phyloP scores from a whole-genome alignment of 352 stramenopile species.

The Pythium oligandrum region DNA sequence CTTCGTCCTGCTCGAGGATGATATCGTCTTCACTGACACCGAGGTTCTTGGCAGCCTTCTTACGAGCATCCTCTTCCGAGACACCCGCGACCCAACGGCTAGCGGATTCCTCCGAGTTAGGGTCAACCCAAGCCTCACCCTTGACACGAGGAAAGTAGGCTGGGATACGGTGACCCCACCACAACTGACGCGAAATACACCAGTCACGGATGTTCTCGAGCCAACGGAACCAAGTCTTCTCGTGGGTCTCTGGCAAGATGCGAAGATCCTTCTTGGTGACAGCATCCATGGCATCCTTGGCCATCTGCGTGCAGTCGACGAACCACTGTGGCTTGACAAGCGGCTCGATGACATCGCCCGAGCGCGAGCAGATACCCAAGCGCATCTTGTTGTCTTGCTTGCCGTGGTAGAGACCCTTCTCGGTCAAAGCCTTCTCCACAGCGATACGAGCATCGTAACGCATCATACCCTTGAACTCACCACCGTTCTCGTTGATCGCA shows the following conservation, averaged over 20 bases:
- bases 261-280: constrained; percentile 80
- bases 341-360: constrained; percentile 98
- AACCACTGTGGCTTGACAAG: constrained; percentile 99
- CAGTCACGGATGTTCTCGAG: constrained; percentile 99
- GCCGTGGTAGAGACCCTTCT: constrained; percentile 93
- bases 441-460: constrained; percentile 87
- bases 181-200: constrained; percentile 99
- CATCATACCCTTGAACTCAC: constrained; percentile 82
- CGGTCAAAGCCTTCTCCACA: constrained; percentile 90
- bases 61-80: constrained; percentile 83
- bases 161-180: constrained; percentile 99
- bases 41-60: constrained; percentile 80
- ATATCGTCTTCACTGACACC: constrained; percentile 57
- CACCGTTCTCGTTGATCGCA: constrained; percentile 94
- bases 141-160: constrained; percentile 95
- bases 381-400: constrained; percentile 99
- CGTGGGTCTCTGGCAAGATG: constrained; percentile 80
- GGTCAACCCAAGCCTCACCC: constrained; percentile 69
- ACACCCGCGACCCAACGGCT: constrained; percentile 74
- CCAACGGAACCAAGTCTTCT: constrained; percentile 97
- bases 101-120: constrained; percentile 53
- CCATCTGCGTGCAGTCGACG: constrained; percentile 86
- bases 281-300: constrained; percentile 74
- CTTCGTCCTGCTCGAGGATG: constrained; percentile 95
- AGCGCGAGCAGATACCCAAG: constrained; percentile 96